Evolutionary conservation across 1,284 basidiomycete genomes (phyloP).

Genomic region (Melampsora americana): DNA sequence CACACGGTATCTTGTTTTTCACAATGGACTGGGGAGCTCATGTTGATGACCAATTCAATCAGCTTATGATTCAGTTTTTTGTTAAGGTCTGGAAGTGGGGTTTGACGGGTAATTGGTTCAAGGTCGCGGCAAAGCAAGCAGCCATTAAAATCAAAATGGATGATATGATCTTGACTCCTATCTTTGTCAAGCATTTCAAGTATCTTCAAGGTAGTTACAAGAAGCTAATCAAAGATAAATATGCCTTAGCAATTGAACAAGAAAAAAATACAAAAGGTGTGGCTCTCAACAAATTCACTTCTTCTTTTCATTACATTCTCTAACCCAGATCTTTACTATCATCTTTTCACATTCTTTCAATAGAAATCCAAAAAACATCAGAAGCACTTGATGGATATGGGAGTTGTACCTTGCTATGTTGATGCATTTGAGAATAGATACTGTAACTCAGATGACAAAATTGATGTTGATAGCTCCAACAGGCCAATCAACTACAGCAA

Average conservation of each 20-base stretch:
- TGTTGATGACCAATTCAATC: slow-evolving; percentile 14
- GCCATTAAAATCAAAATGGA: not conserved
- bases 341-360: not conserved
- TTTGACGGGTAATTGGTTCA: not conserved
- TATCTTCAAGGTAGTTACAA: not conserved
- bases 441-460: not conserved
- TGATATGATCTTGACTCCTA: not conserved
- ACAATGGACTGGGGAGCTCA: slow-evolving; percentile 34
- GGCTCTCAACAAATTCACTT: not conserved
- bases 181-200: not conserved
- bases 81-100: slow-evolving; percentile 30
- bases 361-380: not conserved
- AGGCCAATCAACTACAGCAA: not conserved
- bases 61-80: slow-evolving; percentile 32
- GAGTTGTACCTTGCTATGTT: not conserved
- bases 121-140: not conserved
- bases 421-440: not conserved
- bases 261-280: not conserved
- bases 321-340: not conserved
- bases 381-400: not conserved
- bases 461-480: not conserved
- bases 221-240: not conserved
- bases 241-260: not conserved
- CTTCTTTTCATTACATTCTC: not conserved
- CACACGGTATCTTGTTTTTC: slow-evolving; percentile 17